A percentile compares a stretch with the other conserved stretches of the same genome.
These are phyloP conservation scores for Leishmania guyanensis DNA, from an alignment of 208 protist species.

Conservation along the genomic window DNA sequence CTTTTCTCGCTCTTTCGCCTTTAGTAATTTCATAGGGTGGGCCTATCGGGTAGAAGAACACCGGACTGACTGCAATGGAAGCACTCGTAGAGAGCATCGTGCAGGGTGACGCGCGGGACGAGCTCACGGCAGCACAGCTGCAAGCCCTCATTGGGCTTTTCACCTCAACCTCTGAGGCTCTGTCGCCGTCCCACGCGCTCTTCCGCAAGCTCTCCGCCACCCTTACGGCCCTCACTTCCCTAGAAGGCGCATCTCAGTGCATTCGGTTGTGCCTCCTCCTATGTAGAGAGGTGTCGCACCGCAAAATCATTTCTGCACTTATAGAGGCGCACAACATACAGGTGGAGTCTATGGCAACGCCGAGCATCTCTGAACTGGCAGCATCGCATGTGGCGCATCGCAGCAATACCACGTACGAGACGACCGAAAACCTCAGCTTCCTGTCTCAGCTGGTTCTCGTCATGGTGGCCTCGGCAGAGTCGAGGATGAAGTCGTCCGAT, in stretches of 20 bases:
- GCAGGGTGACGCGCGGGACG: constrained; percentile 10
- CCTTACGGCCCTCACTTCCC: not conserved
- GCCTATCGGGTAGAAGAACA: no score
- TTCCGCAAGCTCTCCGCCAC: constrained; percentile 22
- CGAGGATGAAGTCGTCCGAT: constrained; percentile 15
- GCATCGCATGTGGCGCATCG: not conserved
- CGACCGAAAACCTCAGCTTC: not conserved
- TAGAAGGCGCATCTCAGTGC: constrained; percentile 9
- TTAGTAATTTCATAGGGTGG: not conserved
- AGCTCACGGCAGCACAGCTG: constrained; percentile 26
- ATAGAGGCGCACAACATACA: constrained; percentile 14
- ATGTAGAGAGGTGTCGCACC: constrained; percentile 4
- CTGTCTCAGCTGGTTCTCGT: constrained; percentile 20
- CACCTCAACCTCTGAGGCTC: not conserved
- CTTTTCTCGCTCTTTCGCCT: not conserved
- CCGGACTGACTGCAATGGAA: constrained; percentile 7
- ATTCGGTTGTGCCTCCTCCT: constrained; percentile 23
- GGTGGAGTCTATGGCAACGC: constrained; percentile 10
- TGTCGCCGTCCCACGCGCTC: constrained; percentile 14
- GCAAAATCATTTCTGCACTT: constrained; percentile 8
- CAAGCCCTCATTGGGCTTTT: constrained; percentile 27
- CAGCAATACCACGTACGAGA: not conserved
- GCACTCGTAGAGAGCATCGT: constrained; percentile 28
- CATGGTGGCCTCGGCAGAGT: constrained; percentile 14
- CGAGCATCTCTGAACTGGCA: constrained; percentile 12